These are phyloP conservation scores for Ciborinia camelliae DNA, from an alignment of 2,329 filamentous ascomycete genomes.

Conservation along the genomic window DNA sequence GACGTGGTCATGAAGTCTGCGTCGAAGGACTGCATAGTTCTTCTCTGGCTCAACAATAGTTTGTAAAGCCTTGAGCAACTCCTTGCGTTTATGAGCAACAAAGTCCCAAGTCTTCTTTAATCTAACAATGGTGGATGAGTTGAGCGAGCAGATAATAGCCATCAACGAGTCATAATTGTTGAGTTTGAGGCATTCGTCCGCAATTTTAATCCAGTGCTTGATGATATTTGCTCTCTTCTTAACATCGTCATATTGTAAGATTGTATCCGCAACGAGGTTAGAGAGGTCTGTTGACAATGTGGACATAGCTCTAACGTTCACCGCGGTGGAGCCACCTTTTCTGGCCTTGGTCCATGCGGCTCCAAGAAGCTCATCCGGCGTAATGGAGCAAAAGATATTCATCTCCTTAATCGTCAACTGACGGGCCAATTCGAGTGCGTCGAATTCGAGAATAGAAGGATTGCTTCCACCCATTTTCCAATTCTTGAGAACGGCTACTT, in stretches of 20 bases:
- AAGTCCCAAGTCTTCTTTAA: slow-evolving; percentile 89
- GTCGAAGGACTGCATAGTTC: slow-evolving; percentile 85
- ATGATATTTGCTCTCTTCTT: slow-evolving; percentile 89
- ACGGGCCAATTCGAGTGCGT: slow-evolving; percentile 83
- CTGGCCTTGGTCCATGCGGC: slow-evolving; percentile 82
- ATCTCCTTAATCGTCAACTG: slow-evolving; percentile 94
- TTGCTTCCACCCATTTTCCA: slow-evolving; percentile 70
- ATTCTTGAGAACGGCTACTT: slow-evolving; percentile 65
- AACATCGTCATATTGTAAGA: slow-evolving; percentile 80
- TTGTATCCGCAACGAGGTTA: slow-evolving; percentile 88
- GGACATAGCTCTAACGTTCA: slow-evolving; percentile 93
- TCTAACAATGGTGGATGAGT: slow-evolving; percentile 85
- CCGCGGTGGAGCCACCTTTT: slow-evolving; percentile 70
- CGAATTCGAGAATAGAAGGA: slow-evolving; percentile 83
- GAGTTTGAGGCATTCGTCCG: slow-evolving; percentile 77
- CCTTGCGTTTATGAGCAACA: slow-evolving; percentile 79
- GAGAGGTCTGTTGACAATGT: slow-evolving; percentile 87
- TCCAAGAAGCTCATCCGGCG: slow-evolving; percentile 85
- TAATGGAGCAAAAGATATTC: slow-evolving; percentile 83
- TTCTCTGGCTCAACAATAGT: slow-evolving; percentile 83
- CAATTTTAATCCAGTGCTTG: slow-evolving; percentile 98
- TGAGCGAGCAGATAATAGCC: slow-evolving; percentile 93
- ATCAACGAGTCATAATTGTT: slow-evolving; percentile 96
- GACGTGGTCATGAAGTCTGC: slow-evolving; percentile 78
- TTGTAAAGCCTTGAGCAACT: slow-evolving; percentile 73